phyloP scores from a whole-genome alignment of 148 eudicot genomes.

The Polygonum aviculare region DNA sequence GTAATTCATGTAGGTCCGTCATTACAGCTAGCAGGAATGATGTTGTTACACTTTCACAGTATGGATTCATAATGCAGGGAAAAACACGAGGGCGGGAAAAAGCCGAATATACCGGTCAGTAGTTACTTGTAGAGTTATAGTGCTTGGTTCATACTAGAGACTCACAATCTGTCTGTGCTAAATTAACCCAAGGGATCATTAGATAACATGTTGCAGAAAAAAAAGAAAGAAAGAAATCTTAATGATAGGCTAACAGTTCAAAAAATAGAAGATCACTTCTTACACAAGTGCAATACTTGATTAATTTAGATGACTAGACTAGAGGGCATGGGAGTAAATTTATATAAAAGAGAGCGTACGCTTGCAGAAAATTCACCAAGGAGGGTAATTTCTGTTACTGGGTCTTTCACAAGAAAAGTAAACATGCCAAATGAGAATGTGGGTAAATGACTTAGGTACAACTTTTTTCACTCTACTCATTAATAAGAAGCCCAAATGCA shows the following conservation, averaged over 20 bases:
- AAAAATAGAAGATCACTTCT: too few relatives aligned
- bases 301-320: neutral
- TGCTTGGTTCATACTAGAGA: neutral
- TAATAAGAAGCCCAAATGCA: neutral
- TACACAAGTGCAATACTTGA: too few relatives aligned
- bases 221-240: too few relatives aligned
- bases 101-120: neutral
- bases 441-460: neutral
- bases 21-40: constrained; percentile 1
- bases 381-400: neutral
- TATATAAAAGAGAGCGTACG: neutral
- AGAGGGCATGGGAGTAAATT: neutral
- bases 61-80: neutral
- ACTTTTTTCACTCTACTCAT: neutral
- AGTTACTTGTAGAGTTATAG: neutral
- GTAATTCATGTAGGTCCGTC: neutral
- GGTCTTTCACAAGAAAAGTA: neutral
- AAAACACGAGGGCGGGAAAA: neutral
- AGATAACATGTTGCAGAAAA: too few relatives aligned
- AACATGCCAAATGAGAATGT: neutral
- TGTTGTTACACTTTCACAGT: neutral
- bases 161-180: neutral
- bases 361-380: constrained; percentile 5
- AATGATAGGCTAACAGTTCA: too few relatives aligned
- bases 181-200: too few relatives aligned